A percentile compares a stretch with the other conserved stretches of the same genome.
Conservation (phyloP, 768 basidiomycete species). For the Calocera cornea region DNA sequence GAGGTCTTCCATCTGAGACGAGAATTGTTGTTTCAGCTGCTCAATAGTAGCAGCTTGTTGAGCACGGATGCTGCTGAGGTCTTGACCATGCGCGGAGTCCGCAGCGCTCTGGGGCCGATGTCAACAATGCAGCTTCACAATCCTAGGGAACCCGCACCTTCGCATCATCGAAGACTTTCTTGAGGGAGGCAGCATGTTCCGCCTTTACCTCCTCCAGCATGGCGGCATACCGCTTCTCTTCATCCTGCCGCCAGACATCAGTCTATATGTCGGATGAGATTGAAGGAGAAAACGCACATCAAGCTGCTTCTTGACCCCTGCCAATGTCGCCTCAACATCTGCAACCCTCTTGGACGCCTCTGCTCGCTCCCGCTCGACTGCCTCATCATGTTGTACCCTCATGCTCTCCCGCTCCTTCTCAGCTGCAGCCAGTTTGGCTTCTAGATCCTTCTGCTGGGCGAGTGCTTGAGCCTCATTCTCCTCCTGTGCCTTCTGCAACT, state of each 20-base stretch:
- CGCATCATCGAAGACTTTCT: slow-evolving; percentile 56
- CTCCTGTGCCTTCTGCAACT: slow-evolving; percentile 7
- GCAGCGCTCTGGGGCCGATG: slow-evolving; percentile 44
- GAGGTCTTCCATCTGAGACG: slow-evolving; percentile 44
- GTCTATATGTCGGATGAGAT: slow-evolving; percentile 1
- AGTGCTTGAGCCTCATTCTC: slow-evolving; percentile 4
- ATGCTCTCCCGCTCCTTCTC: slow-evolving; percentile 3
- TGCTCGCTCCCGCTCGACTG: background rate
- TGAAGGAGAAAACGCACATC: slow-evolving; percentile 36
- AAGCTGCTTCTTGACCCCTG: slow-evolving; percentile 44
- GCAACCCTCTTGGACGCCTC: background rate
- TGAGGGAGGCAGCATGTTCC: slow-evolving; percentile 14
- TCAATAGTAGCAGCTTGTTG: slow-evolving; percentile 52
- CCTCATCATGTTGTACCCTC: background rate
- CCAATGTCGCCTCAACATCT: slow-evolving; percentile 19
- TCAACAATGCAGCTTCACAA: background rate
- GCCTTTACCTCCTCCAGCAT: slow-evolving; percentile 36
- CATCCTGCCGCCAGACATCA: slow-evolving; percentile 32
- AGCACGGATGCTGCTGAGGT: slow-evolving; percentile 55
- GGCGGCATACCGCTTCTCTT: slow-evolving; percentile 53
- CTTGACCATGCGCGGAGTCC: slow-evolving; percentile 49
- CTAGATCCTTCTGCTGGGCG: background rate
- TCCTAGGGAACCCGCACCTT: slow-evolving; percentile 38
- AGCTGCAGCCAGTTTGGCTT: background rate
- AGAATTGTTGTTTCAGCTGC: slow-evolving; percentile 52